Base-by-base conservation (phyloP, 1,284 basidiomycete species). In the Anthracocystis setariae region DNA sequence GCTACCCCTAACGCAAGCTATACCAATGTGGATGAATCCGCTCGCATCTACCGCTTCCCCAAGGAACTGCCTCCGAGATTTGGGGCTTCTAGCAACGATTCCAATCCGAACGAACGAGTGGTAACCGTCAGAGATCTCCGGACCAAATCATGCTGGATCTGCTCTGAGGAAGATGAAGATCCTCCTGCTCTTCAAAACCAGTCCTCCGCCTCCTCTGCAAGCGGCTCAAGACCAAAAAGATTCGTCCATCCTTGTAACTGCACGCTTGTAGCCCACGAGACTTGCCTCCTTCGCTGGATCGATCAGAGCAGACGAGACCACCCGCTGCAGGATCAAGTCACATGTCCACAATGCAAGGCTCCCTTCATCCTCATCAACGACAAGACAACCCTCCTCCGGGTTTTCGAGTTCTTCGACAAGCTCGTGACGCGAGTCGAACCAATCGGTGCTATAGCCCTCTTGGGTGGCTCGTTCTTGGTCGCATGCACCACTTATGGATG, bases 211-310 rank as follows among this genome's bases (percentile, higher is more conserved):
- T 12, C 0, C 37, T 24, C 52, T 8, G 8, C 40, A n/a, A n/a
- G n/a, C n/a, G n/a, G n/a, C 13, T 37, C 49, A 7, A 46, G 53
- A 18, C 53, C 53, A n/a, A 56, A 54, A 39, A 46, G 64, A 17
- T 78, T 77, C 55, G 58, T 79, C 17, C 77, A 79, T 46, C 73
- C 76, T n/a, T 78, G 77, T 65, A 73, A 76, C 20, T 79, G 77
- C 45, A 76, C 70, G 10, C 68, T 79, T n/a, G 72, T 79, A 18
- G 77, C 77, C 3, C 77, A 79, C 64, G 76, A 79, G 39, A 64
- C 48, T 24, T 78, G 77, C 40, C 57, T 78, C 13, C 65, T 76
- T 10, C 64, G 51, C 35, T 78, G 77, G 77, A 74, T 78, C 66
- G 71, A 73, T 12, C 69, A 73, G 44, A 57, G 55, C 40, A 57